Percentiles rank a stretch among this genome's conserved stretches.
These are phyloP conservation scores for Yamadazyma mexicana DNA, from an alignment of 1,139 yeast genomes.

Conservation along the genomic window DNA sequence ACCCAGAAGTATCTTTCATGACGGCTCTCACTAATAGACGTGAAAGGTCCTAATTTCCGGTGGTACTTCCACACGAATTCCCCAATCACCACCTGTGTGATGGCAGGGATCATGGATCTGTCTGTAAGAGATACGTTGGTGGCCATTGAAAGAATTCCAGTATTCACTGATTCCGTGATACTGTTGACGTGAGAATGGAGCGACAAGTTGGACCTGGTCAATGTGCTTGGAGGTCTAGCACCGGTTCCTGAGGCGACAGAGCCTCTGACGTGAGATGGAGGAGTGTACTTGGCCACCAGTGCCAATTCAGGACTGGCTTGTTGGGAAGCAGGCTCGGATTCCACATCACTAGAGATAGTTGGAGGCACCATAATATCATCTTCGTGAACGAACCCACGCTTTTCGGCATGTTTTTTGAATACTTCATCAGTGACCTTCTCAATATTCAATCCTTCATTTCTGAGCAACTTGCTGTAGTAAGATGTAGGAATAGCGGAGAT, in stretches of 20 bases:
- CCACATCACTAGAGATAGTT: conserved; percentile 13
- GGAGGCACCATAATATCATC: conserved; percentile 20
- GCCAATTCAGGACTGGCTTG: conserved; percentile 17
- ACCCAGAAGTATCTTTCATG: conserved; percentile 97
- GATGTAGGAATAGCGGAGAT: conserved; percentile 65
- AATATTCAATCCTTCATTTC: conserved; percentile 41
- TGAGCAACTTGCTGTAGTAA: conserved; percentile 59
- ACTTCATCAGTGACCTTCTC: conserved; percentile 49
- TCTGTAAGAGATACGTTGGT: conserved; percentile 73
- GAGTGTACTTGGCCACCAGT: conserved; percentile 17
- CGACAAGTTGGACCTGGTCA: conserved; percentile 35
- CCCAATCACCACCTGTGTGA: conserved; percentile 92
- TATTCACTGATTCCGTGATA: conserved; percentile 29
- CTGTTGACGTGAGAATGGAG: conserved; percentile 26
- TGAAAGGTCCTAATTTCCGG: conserved; percentile 72
- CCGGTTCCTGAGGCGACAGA: conserved; percentile 10
- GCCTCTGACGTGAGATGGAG: conserved; percentile 14
- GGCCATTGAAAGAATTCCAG: conserved; percentile 54
- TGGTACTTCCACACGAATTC: conserved; percentile 87
- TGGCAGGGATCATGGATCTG: conserved; percentile 77
- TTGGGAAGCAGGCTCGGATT: conserved; percentile 7
- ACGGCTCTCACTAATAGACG: conserved; percentile 73
- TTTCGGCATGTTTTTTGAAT: conserved; percentile 44
- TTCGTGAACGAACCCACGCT: conserved; percentile 46
- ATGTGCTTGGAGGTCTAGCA: conserved; percentile 13